A percentile compares a stretch with the other conserved stretches of the same genome.
Conservation (phyloP, 2,329 filamentous ascomycete genomes). For the Talaromyces atroroseus region DNA sequence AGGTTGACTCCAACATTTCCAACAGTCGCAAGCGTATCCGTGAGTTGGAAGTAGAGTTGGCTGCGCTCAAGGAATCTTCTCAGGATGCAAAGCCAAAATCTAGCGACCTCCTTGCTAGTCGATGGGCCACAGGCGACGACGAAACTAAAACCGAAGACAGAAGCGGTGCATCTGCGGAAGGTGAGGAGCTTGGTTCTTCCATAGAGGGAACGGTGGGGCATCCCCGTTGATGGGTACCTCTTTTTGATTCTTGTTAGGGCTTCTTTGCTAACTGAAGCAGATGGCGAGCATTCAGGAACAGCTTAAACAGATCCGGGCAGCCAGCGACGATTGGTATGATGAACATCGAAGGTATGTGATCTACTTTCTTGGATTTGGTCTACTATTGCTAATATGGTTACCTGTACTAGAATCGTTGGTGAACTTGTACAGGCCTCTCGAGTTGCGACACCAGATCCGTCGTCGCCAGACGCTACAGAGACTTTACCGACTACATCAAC, state of each 20-base stretch:
- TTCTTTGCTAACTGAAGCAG: constrained; percentile 24
- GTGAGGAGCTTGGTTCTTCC: constrained; percentile 44
- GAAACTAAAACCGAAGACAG: constrained; percentile 26
- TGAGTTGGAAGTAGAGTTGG: constrained; percentile 35
- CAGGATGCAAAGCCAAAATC: constrained; percentile 23
- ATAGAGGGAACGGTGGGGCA: constrained; percentile 45
- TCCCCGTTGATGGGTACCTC: constrained; percentile 30
- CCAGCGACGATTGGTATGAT: constrained; percentile 42
- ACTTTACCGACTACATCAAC: constrained; percentile 10
- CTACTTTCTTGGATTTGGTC: not conserved
- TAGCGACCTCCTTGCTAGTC: constrained; percentile 33
- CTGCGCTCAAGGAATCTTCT: constrained; percentile 30
- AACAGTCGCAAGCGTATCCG: constrained; percentile 32
- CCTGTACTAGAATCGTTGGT: constrained; percentile 29
- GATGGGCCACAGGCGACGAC: constrained; percentile 35
- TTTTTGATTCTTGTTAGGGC: constrained; percentile 20
- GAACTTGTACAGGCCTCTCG: constrained; percentile 33
- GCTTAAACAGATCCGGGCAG: constrained; percentile 41
- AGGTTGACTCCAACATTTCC: constrained; percentile 33
- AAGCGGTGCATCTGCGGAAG: constrained; percentile 35
- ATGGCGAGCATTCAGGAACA: constrained; percentile 46
- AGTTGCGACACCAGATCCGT: constrained; percentile 26
- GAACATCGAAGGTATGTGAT: constrained; percentile 38
- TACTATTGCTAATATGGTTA: constrained; percentile 9
- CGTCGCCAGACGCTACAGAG: constrained; percentile 26